Conservation (phyloP, 2,329 filamentous ascomycete genomes). For the Fusarium bactridioides region DNA sequence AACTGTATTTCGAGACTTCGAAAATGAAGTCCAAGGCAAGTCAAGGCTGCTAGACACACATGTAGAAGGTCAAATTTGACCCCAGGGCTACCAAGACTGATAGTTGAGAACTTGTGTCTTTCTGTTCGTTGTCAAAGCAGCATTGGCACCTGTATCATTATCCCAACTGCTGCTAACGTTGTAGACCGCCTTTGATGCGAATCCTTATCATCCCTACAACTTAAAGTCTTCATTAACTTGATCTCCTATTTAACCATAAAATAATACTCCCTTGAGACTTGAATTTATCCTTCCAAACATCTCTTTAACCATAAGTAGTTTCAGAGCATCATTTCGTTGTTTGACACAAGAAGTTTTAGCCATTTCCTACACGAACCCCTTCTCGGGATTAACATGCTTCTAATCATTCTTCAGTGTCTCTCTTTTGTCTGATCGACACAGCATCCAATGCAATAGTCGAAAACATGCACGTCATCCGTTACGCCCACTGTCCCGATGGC, state of each 20-base stretch:
- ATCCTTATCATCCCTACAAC: background rate
- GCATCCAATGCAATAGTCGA: background rate
- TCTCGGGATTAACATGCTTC: constrained; percentile 4
- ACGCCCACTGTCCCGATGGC: constrained; percentile 1
- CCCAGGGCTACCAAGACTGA: background rate
- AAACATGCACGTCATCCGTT: background rate
- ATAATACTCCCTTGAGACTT: background rate
- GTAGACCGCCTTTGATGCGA: background rate
- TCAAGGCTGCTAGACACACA: background rate
- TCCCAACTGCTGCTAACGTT: background rate
- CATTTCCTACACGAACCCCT: constrained; percentile 11
- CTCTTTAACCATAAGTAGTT: background rate
- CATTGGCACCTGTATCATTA: background rate
- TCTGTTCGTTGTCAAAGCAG: background rate
- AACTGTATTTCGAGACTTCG: background rate
- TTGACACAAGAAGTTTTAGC: background rate
- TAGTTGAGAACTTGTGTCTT: background rate
- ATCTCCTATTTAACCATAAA: background rate
- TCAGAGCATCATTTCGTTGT: background rate
- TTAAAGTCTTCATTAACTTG: background rate
- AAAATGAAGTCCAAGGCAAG: background rate
- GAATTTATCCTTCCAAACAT: background rate
- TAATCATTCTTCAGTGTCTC: background rate
- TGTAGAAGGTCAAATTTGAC: background rate
- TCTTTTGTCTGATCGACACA: no score